Conservation (phyloP, 2,329 filamentous ascomycete species). For the Passalora sequoiae region DNA sequence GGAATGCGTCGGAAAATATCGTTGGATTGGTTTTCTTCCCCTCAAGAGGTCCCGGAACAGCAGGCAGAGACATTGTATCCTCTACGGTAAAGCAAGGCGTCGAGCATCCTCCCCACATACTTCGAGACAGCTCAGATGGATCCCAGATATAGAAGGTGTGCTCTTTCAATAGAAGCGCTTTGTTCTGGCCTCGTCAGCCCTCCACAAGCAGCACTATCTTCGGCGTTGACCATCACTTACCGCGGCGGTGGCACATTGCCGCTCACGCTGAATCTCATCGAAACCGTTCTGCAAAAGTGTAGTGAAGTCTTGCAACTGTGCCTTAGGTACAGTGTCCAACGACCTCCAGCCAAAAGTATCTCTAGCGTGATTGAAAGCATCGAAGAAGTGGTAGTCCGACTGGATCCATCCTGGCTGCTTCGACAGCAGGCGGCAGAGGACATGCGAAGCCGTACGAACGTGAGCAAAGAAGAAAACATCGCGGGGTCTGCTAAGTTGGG, state of each 20-base stretch:
- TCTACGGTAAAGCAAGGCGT: background rate
- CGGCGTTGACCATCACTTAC: too few relatives aligned
- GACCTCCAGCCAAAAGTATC: conserved; percentile 2
- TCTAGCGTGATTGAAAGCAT: conserved; percentile 3
- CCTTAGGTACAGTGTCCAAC: background rate
- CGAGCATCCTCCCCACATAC: conserved; percentile 2
- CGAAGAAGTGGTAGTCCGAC: conserved; percentile 7
- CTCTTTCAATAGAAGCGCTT: conserved; percentile 3
- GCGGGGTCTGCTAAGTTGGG: too few relatives aligned
- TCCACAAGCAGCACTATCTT: too few relatives aligned
- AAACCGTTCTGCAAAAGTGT: background rate
- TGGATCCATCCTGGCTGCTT: conserved; percentile 3
- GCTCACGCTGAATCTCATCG: conserved; percentile 5
- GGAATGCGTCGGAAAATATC: background rate
- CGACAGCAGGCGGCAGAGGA: conserved; percentile 4
- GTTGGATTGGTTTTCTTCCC: conserved; percentile 1
- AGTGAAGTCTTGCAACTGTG: background rate
- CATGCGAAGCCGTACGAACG: conserved; percentile 2
- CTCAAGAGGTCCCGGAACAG: background rate
- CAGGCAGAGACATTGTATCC: conserved; percentile 1
- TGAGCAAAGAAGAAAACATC: conserved; percentile 6
- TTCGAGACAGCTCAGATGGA: conserved; percentile 1
- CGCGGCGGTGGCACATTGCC: too few relatives aligned
- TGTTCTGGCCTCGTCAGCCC: background rate
- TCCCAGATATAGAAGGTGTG: conserved; percentile 8